Conservation (phyloP, 495 filamentous ascomycete species). For the Xylaria palmicola region DNA sequence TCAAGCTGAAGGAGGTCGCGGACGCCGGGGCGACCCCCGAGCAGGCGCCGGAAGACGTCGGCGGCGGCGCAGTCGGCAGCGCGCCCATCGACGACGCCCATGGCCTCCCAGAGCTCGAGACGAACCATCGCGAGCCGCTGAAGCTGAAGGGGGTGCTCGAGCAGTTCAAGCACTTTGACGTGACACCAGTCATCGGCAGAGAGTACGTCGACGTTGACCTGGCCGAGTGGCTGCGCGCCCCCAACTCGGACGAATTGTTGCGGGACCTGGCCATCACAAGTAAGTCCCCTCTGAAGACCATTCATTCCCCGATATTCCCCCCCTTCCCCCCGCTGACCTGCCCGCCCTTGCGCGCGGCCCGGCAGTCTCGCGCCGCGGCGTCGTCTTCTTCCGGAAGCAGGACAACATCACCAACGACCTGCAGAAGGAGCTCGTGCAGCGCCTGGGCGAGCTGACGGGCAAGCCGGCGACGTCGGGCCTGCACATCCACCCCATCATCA, state of each 20-base stretch:
- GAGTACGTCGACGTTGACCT: constrained; percentile 63
- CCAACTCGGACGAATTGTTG: constrained; percentile 65
- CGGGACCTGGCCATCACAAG: constrained; percentile 66
- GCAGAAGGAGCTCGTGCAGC: constrained; percentile 66
- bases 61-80: constrained; percentile 15
- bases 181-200: constrained; percentile 66
- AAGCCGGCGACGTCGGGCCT: constrained; percentile 65
- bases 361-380: constrained; percentile 77
- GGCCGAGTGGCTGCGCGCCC: constrained; percentile 57
- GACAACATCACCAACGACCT: constrained; percentile 62
- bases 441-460: constrained; percentile 64
- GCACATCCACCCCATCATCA: constrained; percentile 72
- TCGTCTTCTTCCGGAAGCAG: constrained; percentile 80
- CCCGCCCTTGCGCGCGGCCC: no score
- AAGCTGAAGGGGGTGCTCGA: constrained; percentile 53
- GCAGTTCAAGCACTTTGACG: constrained; percentile 58
- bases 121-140: constrained; percentile 39
- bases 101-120: constrained; percentile 23
- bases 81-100: constrained; percentile 14
- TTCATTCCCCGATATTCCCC: constrained; percentile 49
- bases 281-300: constrained; percentile 39
- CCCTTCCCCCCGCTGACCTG: constrained; percentile 48
- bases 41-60: constrained; percentile 5
- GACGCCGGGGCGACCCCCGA: constrained; percentile 10
- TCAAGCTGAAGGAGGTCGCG: constrained; percentile 25